Evolutionary conservation across 306 rosid genomes (phyloP).

Genomic region (Crataegus laevigata): DNA sequence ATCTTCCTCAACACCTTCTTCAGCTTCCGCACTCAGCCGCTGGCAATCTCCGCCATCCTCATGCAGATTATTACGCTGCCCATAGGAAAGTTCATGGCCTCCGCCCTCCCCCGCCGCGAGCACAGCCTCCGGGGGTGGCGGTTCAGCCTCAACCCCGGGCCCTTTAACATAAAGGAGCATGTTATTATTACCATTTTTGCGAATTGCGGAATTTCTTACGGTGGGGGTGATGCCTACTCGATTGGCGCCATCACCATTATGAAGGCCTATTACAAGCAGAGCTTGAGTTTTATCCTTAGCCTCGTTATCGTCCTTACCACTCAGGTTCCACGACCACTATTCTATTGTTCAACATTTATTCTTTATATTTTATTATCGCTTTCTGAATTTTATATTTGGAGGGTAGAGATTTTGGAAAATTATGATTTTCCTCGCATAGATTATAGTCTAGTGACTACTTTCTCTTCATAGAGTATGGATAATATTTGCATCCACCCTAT

Average conservation of each 20-base stretch:
- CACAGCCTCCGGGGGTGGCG: slow-evolving; percentile 34
- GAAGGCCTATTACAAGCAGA: slow-evolving; percentile 84
- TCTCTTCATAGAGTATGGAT: background rate
- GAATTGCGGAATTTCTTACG: slow-evolving; percentile 70
- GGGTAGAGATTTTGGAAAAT: background rate
- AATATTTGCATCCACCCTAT: too few species aligned
- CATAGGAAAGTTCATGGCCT: slow-evolving; percentile 79
- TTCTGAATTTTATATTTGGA: background rate
- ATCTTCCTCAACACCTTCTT: slow-evolving; percentile 94
- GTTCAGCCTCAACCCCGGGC: slow-evolving; percentile 72
- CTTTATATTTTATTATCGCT: background rate
- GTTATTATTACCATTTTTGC: slow-evolving; percentile 92
- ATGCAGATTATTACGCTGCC: slow-evolving; percentile 90
- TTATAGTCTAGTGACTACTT: background rate
- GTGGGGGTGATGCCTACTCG: slow-evolving; percentile 98
- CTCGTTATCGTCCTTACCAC: slow-evolving; percentile 77
- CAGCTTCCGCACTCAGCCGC: slow-evolving; percentile 92
- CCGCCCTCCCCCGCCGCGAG: slow-evolving; percentile 49
- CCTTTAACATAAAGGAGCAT: slow-evolving; percentile 92
- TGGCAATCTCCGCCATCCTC: slow-evolving; percentile 80
- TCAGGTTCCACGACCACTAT: slow-evolving; percentile 36
- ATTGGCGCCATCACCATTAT: slow-evolving; percentile 95
- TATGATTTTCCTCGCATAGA: background rate
- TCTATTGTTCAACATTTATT: background rate
- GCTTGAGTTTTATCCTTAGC: slow-evolving; percentile 51